These are phyloP conservation scores for Jacaranda copaia DNA, from an alignment of 257 asterid species.

Conservation along the genomic window DNA sequence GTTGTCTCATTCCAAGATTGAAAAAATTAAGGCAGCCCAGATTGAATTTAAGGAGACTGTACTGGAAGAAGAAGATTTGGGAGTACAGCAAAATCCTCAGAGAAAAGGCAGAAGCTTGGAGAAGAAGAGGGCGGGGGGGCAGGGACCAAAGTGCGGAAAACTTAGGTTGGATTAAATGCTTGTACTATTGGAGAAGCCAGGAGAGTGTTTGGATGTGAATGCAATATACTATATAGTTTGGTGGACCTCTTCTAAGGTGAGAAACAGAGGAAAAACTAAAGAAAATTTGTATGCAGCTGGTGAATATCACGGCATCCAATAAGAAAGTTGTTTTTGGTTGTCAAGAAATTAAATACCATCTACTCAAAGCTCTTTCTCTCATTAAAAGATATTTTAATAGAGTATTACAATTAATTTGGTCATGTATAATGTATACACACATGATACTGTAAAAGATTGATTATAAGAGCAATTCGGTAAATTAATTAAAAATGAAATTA, in stretches of 20 bases:
- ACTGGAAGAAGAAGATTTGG: slow-evolving; percentile 8
- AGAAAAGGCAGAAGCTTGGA: slow-evolving; percentile 18
- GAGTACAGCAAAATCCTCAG: slow-evolving; percentile 28
- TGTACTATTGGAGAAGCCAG: slow-evolving; percentile 33
- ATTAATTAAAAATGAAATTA: no score
- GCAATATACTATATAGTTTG: slow-evolving; percentile 17
- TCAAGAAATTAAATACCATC: slow-evolving; percentile 38
- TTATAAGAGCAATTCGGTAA: no score
- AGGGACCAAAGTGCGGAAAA: slow-evolving; percentile 39
- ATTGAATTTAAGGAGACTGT: slow-evolving; percentile 39
- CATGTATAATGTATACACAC: no score
- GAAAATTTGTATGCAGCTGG: slow-evolving; percentile 40
- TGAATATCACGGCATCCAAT: slow-evolving; percentile 39
- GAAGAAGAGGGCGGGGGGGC: slow-evolving; percentile 8
- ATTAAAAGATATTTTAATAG: no score
- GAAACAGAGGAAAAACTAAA: slow-evolving; percentile 33
- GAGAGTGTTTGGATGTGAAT: slow-evolving; percentile 36
- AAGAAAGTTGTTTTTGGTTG: slow-evolving; percentile 43
- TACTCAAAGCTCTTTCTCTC: not conserved
- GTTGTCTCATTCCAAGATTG: slow-evolving; percentile 38
- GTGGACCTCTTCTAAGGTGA: slow-evolving; percentile 34
- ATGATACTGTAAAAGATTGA: no score
- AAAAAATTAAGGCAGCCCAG: not conserved
- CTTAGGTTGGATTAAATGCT: slow-evolving; percentile 54
- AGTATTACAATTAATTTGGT: no score